phyloP scores from a whole-genome alignment of 1,284 basidiomycete species.

The Irpex lacteus region DNA sequence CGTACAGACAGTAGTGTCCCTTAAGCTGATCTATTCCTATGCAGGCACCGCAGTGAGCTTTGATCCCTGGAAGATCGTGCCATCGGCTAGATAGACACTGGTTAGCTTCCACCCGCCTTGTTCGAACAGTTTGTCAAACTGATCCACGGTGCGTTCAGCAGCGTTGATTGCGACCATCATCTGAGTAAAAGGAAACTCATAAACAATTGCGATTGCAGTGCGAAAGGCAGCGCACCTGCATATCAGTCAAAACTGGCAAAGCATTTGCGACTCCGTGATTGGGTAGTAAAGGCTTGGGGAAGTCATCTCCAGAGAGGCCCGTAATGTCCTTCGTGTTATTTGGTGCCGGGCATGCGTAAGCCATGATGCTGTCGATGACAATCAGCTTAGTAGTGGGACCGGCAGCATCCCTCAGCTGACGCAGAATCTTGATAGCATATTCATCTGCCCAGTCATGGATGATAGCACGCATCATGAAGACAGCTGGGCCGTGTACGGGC shows the following conservation, averaged over 20 bases:
- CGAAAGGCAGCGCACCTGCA: neutral
- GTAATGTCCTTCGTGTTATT: constrained; percentile 1
- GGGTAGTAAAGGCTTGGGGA: constrained; percentile 9
- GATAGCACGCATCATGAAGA: constrained; percentile 26
- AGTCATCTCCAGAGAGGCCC: neutral
- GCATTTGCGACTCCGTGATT: constrained; percentile 7
- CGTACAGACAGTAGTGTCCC: too few relatives aligned
- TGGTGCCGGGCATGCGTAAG: constrained; percentile 8
- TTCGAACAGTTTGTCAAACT: constrained; percentile 11
- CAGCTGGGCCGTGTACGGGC: constrained; percentile 22
- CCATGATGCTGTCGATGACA: constrained; percentile 10
- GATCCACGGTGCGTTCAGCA: constrained; percentile 13
- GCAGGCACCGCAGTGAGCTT: neutral
- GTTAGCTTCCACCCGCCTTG: constrained; percentile 14
- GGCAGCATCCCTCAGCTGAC: constrained; percentile 22
- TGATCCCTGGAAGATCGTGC: neutral
- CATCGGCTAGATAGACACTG: neutral
- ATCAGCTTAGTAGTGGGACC: constrained; percentile 12
- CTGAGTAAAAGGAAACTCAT: neutral
- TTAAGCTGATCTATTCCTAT: too few relatives aligned
- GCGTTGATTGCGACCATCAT: constrained; percentile 10
- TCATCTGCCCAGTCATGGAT: constrained; percentile 29
- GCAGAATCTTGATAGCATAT: constrained; percentile 21
- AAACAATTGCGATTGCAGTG: neutral
- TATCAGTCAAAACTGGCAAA: constrained; percentile 9